Base-by-base conservation (phyloP, 1,139 yeast genomes). In the Nakaseomyces nivariensis region DNA sequence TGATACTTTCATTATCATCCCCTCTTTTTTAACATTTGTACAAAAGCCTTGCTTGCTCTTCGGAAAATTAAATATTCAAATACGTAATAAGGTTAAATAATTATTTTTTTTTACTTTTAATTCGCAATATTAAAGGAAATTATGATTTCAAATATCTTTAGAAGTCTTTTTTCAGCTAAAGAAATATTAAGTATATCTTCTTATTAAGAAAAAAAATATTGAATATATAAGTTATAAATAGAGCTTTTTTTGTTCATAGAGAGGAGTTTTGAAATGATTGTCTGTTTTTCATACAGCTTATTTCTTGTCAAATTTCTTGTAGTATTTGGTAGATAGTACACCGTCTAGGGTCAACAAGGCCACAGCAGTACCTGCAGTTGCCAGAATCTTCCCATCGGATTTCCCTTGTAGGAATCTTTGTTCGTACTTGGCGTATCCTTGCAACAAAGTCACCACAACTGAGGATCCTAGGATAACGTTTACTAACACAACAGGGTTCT, bases 401-500 rank as follows among this genome's bases (percentile, higher is more conserved):
- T 74, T 72, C 51, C 66, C 65, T 54, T 66, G 63, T 51, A 70
- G 60, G 54, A 60, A 63, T 48, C 72, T 59, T 36, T 61, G 57
- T 37, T 69, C 64, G 66, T 82, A 76, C 60, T 79, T 81, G 54
- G 76, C 70, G 61, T 75, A 77, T 25, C 76, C 79, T 52, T 70
- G 68, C 58, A 77, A 71, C 27, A 77, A 73, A 8, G 78, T 79
- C 34, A 75, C 71, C 37, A 73, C 63, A 7, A 78, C 77, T 46
- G 77, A 72, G n/a, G 75, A 62, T 32, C 78, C 75, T 46, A 79
- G 73, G 42, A 78, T 68, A 1, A 74, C 65, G 65, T 81, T 85
- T 37, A 77, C 66, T 25, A 77, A 67, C 48, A 81, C 83, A 13
- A 77, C 84, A 1, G 87, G 87, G 68, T 81, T 80, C 61, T 79